Evolutionary conservation across 176 grass and related monocot genomes (phyloP).

Genomic region (Cocos nucifera): DNA sequence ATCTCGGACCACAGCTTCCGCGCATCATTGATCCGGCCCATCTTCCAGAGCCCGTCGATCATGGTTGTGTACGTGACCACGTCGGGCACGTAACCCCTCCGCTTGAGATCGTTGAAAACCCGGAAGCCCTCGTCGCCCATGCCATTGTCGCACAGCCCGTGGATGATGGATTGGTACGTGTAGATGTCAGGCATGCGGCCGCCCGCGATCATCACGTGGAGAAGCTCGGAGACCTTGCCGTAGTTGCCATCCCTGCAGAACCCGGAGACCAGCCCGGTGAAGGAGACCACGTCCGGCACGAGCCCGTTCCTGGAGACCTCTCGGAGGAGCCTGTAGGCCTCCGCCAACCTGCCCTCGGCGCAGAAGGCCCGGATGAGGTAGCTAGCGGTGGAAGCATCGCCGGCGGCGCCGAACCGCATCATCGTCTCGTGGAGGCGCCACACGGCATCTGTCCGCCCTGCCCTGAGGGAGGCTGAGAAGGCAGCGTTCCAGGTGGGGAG

Average conservation of each 20-base stretch:
- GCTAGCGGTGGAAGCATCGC: constrained; percentile 27
- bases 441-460: constrained; percentile 40
- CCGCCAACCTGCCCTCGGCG: constrained; percentile 29
- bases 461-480: constrained; percentile 19
- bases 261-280: constrained; percentile 35
- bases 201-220: constrained; percentile 65
- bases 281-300: constrained; percentile 18
- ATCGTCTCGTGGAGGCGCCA: constrained; percentile 44
- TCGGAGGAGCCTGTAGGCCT: constrained; percentile 53
- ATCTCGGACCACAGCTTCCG: constrained; percentile 52
- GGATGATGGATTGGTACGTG: constrained; percentile 56
- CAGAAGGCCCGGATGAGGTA: constrained; percentile 48
- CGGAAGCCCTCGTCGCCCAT: constrained; percentile 45
- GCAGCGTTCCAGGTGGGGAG: constrained; percentile 26
- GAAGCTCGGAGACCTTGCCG: constrained; percentile 54
- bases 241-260: constrained; percentile 48
- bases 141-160: constrained; percentile 27
- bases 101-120: constrained; percentile 62
- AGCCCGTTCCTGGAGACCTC: constrained; percentile 37
- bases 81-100: constrained; percentile 49
- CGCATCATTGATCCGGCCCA: constrained; percentile 26
- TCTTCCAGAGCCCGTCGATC: constrained; percentile 50
- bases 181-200: constrained; percentile 31
- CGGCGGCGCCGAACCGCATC: constrained; percentile 25
- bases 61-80: constrained; percentile 35